Evolutionary conservation across 1,139 yeast genomes (phyloP).

Genomic region (Zygotorulaspora mrakii): DNA sequence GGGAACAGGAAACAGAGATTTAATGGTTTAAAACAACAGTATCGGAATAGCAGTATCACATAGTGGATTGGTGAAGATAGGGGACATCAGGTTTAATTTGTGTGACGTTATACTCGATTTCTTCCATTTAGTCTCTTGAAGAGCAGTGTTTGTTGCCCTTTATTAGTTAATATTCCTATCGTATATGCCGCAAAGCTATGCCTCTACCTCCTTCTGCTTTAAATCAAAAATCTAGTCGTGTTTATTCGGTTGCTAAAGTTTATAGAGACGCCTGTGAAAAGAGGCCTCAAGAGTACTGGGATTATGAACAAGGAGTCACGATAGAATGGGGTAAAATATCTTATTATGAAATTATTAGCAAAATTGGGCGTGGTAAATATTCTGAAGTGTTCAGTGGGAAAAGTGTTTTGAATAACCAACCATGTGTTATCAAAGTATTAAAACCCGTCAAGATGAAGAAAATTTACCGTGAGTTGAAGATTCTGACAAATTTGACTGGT

Average conservation of each 20-base stretch:
- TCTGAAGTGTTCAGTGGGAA: conserved; percentile 72
- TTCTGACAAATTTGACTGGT: conserved; percentile 66
- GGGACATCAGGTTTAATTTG: background rate
- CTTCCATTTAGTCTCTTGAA: no score
- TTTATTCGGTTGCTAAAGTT: conserved; percentile 50
- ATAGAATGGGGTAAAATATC: conserved; percentile 70
- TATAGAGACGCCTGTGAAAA: conserved; percentile 62
- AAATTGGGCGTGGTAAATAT: conserved; percentile 77
- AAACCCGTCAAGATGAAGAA: conserved; percentile 80
- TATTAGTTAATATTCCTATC: conserved; percentile 1
- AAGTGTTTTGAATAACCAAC: conserved; percentile 43
- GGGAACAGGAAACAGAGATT: background rate
- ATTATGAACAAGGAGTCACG: conserved; percentile 61
- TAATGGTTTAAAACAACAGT: background rate
- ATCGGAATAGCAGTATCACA: background rate
- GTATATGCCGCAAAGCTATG: conserved; percentile 18
- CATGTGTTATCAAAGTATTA: conserved; percentile 67
- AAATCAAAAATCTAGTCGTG: conserved; percentile 39
- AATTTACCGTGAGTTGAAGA: conserved; percentile 72
- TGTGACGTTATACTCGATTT: background rate
- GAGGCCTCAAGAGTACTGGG: conserved; percentile 73
- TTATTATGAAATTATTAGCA: conserved; percentile 64
- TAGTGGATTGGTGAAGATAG: background rate
- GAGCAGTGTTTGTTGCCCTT: background rate
- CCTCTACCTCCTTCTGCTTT: conserved; percentile 37